Evolutionary conservation across 371 early-diverging fungal species (phyloP).

Genomic region (Mucor plumbeus): DNA sequence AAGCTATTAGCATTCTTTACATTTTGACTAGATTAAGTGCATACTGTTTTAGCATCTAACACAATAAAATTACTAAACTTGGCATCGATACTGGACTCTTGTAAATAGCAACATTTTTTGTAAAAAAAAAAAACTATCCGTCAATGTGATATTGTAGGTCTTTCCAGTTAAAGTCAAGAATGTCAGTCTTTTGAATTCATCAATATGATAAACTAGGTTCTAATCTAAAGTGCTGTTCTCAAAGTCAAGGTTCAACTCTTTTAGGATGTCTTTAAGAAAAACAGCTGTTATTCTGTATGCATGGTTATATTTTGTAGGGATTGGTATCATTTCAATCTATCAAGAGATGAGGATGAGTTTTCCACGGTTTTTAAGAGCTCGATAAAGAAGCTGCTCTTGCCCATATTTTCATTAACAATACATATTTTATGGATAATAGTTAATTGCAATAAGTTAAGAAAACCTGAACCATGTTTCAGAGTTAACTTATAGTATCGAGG

Average conservation of each 20-base stretch:
- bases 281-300: background rate
- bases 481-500: background rate
- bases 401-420: background rate
- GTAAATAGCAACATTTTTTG: background rate
- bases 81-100: background rate
- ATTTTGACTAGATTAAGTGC: background rate
- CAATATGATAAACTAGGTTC: background rate
- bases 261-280: background rate
- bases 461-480: background rate
- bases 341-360: background rate
- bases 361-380: background rate
- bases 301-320: background rate
- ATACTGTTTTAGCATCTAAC: background rate
- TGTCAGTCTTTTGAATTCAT: background rate
- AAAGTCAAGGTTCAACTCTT: background rate
- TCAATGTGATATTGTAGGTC: background rate
- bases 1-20: background rate
- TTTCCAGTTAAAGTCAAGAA: background rate
- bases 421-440: background rate
- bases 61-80: background rate
- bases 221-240: background rate
- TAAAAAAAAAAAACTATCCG: background rate
- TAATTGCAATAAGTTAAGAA: background rate
- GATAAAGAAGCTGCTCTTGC: background rate
- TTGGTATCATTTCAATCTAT: background rate